Percentiles rank a stretch among this genome's conserved stretches.
Evolutionary conservation across 2,329 filamentous ascomycete species (phyloP).

Genomic region (Metarhizium humberi): DNA sequence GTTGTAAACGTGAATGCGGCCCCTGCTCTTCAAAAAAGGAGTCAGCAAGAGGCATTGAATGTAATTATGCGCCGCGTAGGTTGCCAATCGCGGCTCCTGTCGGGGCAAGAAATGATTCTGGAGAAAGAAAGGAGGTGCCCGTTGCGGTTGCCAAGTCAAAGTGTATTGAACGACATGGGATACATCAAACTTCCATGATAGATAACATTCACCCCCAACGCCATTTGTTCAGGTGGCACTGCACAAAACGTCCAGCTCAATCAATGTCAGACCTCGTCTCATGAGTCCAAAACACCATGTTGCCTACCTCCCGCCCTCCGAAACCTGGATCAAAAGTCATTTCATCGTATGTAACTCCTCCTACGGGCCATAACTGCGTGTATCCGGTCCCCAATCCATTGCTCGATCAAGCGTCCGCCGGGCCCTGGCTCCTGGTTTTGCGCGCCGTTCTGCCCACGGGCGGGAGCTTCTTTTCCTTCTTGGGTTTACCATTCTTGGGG

Average conservation of each 20-base stretch:
- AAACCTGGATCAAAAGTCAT: neutral
- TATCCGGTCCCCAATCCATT: neutral
- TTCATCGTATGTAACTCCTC: neutral
- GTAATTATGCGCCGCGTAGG: too few relatives aligned
- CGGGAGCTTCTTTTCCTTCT: constrained; percentile 27
- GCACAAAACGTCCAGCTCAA: neutral
- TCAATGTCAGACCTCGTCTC: neutral
- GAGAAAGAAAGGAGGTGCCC: neutral
- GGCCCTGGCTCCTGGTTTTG: constrained; percentile 34
- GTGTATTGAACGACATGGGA: neutral
- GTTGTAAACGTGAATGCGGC: too few relatives aligned
- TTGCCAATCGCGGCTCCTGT: too few relatives aligned
- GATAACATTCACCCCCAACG: neutral
- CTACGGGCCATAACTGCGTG: neutral
- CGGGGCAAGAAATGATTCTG: neutral
- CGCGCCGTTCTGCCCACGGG: constrained; percentile 26
- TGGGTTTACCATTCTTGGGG: constrained; percentile 19
- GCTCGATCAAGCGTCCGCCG: constrained; percentile 17
- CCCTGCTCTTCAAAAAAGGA: too few relatives aligned
- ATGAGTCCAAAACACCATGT: neutral
- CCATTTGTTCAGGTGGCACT: neutral
- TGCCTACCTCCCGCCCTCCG: neutral
- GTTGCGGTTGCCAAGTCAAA: neutral
- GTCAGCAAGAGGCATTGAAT: too few relatives aligned
- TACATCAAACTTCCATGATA: neutral